Percentiles rank a stretch among this genome's conserved stretches.
phyloP scores from a whole-genome alignment of 2,329 filamentous ascomycete species.

The Curvularia spicifera region DNA sequence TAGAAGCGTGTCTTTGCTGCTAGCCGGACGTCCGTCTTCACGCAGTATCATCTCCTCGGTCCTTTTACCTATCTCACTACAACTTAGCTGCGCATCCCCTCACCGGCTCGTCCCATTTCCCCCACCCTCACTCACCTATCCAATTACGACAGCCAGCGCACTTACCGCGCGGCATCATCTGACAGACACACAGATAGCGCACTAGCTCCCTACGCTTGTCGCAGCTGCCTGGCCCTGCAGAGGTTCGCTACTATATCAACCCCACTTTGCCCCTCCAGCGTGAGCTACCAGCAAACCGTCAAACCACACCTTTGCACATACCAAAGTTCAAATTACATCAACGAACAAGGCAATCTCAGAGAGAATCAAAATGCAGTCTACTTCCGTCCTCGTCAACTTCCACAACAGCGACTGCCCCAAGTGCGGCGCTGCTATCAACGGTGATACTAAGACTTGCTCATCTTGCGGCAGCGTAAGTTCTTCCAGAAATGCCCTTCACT shows the following conservation, averaged over 20 bases:
- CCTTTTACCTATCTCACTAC: conserved; percentile 4
- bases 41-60: conserved; percentile 1
- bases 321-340: background rate
- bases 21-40: background rate
- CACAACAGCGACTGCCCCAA: conserved; percentile 50
- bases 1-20: background rate
- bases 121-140: conserved; percentile 17
- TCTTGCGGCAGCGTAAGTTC: conserved; percentile 47
- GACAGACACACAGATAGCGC: conserved; percentile 33
- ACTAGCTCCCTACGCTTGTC: conserved; percentile 31
- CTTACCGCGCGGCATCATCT: conserved; percentile 39
- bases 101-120: conserved; percentile 13
- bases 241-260: conserved; percentile 39
- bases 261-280: conserved; percentile 44
- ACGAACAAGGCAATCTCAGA: background rate
- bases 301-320: conserved; percentile 6
- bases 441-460: conserved; percentile 45
- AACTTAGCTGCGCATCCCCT: conserved; percentile 2
- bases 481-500: background rate
- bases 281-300: conserved; percentile 21
- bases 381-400: conserved; percentile 37
- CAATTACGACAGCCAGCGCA: conserved; percentile 33
- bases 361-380: conserved; percentile 36
- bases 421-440: conserved; percentile 44
- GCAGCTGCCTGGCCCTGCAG: conserved; percentile 24